phyloP scores from a whole-genome alignment of 2,329 filamentous ascomycete genomes.

The Parascedosporium putredinis region DNA sequence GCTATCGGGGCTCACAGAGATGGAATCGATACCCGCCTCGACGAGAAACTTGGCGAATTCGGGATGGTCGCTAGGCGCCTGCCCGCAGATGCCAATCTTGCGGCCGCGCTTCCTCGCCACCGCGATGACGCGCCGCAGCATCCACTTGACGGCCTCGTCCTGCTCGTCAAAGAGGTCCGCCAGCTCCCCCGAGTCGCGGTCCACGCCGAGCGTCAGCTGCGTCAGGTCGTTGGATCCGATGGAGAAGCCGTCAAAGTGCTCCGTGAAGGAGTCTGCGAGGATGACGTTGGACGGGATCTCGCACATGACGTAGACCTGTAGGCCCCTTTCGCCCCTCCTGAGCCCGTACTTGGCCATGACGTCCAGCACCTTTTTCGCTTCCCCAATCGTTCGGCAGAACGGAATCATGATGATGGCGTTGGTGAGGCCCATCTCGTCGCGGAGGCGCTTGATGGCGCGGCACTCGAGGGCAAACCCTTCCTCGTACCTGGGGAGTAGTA shows the following conservation, averaged over 20 bases:
- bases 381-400: slow-evolving; percentile 25
- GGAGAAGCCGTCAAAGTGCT: slow-evolving; percentile 29
- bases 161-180: slow-evolving; percentile 27
- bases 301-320: slow-evolving; percentile 30
- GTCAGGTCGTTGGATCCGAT: slow-evolving; percentile 31
- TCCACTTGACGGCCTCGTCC: slow-evolving; percentile 27
- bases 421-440: slow-evolving; percentile 25
- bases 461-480: slow-evolving; percentile 29
- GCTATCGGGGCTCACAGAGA: slow-evolving; percentile 28
- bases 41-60: slow-evolving; percentile 26
- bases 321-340: slow-evolving; percentile 22
- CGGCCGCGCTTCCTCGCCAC: slow-evolving; percentile 19
- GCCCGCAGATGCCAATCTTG: slow-evolving; percentile 28
- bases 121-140: slow-evolving; percentile 23
- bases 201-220: slow-evolving; percentile 27
- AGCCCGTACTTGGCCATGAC: slow-evolving; percentile 28
- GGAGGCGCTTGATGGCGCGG: slow-evolving; percentile 24
- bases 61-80: slow-evolving; percentile 28
- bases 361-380: slow-evolving; percentile 23
- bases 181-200: slow-evolving; percentile 26
- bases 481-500: slow-evolving; percentile 27
- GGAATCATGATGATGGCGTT: slow-evolving; percentile 28
- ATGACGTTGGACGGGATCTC: slow-evolving; percentile 31
- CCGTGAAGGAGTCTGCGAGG: slow-evolving; percentile 22
- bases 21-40: slow-evolving; percentile 24